Base-by-base conservation (phyloP, 2,329 filamentous ascomycete genomes). In the Phialemoniopsis sp. region DNA sequence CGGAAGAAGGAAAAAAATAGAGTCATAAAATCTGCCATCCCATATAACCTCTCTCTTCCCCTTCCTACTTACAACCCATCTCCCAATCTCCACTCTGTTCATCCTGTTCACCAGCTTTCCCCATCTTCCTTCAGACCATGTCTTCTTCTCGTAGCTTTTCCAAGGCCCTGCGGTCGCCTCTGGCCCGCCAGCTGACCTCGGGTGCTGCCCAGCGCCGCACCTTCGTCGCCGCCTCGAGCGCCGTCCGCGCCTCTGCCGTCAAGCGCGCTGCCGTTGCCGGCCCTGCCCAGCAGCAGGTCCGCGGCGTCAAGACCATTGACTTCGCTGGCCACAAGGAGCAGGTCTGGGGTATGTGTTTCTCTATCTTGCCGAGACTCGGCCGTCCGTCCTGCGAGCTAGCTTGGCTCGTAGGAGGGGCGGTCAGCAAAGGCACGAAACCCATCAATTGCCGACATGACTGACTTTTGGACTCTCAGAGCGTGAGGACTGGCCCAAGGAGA, bases 281-380 rank as follows among this genome's bases (percentile, higher is more conserved):
- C 46, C 61, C 66, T 50, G 59, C 60, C 41, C 57, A 58, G 46
- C 75, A 81, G 65, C 85, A 89, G 75, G 73, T 78, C 52, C 85
- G 93, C 63, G 93, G 93, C 67, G 72, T 95, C 62, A 97, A 98
- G 88, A 96, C 91, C 56, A 91, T 98, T 69, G 90, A 97, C 82
- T 98, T 98, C 68, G 93, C 93, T 54, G 93, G 89, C 60, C 78
- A 79, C 64, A 91, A 94, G 76, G 93, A 98, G 80, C 81, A 84
- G 53, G 93, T 98, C 64, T 96, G 87, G 66, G 89, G 89, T 94
- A 70, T 57, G 78, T 60, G 47, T 47, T 53, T 29, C 26, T 26
- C 21, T 26, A 6, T 26, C 21, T 26, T 10, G n/a, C n/a, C n/a
- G n/a, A n/a, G n/a, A n/a, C n/a, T n/a, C n/a, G n/a, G n/a, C n/a